Conservation (phyloP, 2,329 filamentous ascomycete species). For the Pseudopithomyces maydicus region DNA sequence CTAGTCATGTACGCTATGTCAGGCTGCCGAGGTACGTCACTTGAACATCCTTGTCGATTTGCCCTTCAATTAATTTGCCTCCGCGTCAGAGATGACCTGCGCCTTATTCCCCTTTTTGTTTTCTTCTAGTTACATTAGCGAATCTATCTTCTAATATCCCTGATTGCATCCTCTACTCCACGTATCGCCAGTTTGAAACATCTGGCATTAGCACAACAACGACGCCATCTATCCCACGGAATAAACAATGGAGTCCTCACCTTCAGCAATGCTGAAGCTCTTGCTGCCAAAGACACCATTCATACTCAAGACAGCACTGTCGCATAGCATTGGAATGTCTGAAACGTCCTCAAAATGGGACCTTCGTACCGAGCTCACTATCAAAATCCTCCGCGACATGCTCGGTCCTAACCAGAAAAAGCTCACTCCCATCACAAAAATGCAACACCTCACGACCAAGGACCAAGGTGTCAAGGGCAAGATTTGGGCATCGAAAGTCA, state of each 20-base stretch:
- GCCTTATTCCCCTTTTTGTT: not conserved
- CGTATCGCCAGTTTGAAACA: not conserved
- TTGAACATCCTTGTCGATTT: not conserved
- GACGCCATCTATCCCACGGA: too few relatives aligned
- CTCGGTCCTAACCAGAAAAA: slow-evolving; percentile 28
- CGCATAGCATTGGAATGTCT: slow-evolving; percentile 71
- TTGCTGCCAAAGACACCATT: slow-evolving; percentile 58
- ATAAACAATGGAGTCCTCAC: slow-evolving; percentile 40
- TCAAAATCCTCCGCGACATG: slow-evolving; percentile 69
- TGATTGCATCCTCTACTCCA: not conserved
- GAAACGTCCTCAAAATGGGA: slow-evolving; percentile 77
- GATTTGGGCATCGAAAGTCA: slow-evolving; percentile 79
- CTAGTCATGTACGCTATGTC: not conserved
- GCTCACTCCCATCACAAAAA: slow-evolving; percentile 33
- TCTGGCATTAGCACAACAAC: not conserved
- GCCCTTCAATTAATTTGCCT: not conserved
- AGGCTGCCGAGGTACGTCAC: slow-evolving; percentile 3
- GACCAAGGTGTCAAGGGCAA: slow-evolving; percentile 75
- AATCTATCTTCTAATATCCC: too few relatives aligned
- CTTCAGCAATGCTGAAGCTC: slow-evolving; percentile 39
- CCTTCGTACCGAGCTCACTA: slow-evolving; percentile 72
- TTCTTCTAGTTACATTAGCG: not conserved
- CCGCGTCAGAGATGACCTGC: not conserved
- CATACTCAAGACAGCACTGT: slow-evolving; percentile 64
- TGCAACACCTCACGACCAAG: slow-evolving; percentile 65